Evolutionary conservation across 2,329 filamentous ascomycete species (phyloP).

Genomic region (Penicillium sp.): DNA sequence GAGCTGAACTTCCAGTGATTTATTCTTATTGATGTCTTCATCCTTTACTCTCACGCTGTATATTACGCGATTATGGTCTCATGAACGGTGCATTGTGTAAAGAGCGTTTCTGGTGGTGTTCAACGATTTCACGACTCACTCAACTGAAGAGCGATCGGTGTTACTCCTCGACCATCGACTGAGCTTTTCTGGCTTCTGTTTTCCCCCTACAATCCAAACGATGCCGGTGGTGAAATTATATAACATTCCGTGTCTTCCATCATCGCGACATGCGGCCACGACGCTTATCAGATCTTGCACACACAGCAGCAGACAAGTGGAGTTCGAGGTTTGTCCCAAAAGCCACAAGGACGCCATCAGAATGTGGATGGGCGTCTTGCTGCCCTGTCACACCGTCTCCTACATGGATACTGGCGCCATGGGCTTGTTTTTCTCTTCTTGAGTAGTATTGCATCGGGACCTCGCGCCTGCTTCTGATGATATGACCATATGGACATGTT

Average conservation of each 20-base stretch:
- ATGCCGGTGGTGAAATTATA: too few species aligned
- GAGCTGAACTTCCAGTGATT: constrained; percentile 22
- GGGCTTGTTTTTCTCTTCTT: constrained; percentile 5
- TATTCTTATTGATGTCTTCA: constrained; percentile 10
- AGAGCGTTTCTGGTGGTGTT: constrained; percentile 17
- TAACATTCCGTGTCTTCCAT: too few species aligned
- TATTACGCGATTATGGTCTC: constrained; percentile 26
- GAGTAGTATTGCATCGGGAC: constrained; percentile 11
- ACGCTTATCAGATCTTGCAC: too few species aligned
- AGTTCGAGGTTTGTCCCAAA: too few species aligned
- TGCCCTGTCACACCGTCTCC: background rate
- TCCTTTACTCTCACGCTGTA: constrained; percentile 8
- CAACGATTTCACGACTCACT: constrained; percentile 16
- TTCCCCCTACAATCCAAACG: too few species aligned
- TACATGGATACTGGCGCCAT: background rate
- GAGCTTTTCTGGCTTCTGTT: too few species aligned
- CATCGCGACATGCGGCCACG: too few species aligned
- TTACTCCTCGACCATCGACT: too few species aligned
- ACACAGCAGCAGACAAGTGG: too few species aligned
- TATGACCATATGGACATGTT: constrained; percentile 19
- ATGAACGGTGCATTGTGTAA: constrained; percentile 26
- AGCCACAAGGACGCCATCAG: too few species aligned
- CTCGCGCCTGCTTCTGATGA: constrained; percentile 13
- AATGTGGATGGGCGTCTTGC: too few species aligned
- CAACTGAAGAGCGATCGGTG: background rate